These are phyloP conservation scores for Vitis hybrid DNA, from an alignment of 177 flowering plant genomes.

Conservation along the genomic window DNA sequence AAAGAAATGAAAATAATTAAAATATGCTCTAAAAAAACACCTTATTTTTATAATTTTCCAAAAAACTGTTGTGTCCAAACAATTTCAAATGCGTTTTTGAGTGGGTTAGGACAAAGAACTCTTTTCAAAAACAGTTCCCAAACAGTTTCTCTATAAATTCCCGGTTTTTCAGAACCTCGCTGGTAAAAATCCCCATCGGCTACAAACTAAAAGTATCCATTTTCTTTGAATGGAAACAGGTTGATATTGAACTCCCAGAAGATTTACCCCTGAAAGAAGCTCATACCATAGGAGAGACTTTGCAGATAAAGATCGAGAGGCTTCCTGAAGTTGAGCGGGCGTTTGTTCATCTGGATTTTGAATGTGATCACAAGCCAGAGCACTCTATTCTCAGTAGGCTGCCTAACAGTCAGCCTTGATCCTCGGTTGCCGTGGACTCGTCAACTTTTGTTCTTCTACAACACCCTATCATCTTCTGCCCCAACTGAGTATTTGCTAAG, in stretches of 20 bases:
- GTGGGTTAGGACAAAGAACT: too few species aligned
- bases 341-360: slow-evolving; percentile 60
- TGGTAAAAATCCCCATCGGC: too few species aligned
- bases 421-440: too few species aligned
- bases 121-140: too few species aligned
- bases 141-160: too few species aligned
- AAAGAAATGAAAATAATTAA: too few species aligned
- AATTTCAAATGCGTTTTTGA: too few species aligned
- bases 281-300: slow-evolving; percentile 49
- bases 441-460: not conserved
- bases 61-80: too few species aligned
- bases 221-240: slow-evolving; percentile 35
- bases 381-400: slow-evolving; percentile 33
- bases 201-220: too few species aligned
- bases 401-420: slow-evolving; percentile 27
- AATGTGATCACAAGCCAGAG: slow-evolving; percentile 57
- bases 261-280: slow-evolving; percentile 77
- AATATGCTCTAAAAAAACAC: too few species aligned
- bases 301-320: slow-evolving; percentile 52
- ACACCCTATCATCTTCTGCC: not conserved
- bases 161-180: too few species aligned
- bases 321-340: slow-evolving; percentile 66
- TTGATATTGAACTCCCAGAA: slow-evolving; percentile 92
- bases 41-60: too few species aligned
- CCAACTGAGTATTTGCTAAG: not conserved